Conservation (phyloP, 2,329 filamentous ascomycete genomes). For the Fusarium sambucinum region DNA sequence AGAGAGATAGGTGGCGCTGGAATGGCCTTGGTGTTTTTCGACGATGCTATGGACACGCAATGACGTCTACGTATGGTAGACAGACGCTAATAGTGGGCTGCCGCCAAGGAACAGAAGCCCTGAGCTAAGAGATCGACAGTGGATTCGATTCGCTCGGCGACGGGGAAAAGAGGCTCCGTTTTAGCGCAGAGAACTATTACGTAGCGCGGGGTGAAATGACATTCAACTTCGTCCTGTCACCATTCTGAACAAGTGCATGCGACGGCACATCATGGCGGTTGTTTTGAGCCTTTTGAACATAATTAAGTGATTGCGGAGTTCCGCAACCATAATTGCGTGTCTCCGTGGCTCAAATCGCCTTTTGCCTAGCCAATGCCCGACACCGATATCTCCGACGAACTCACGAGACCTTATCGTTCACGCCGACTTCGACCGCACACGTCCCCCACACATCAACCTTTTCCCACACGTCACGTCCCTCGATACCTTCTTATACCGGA, state of each 20-base stretch:
- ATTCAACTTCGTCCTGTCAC: not conserved
- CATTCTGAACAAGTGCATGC: not conserved
- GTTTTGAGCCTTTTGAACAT: not conserved
- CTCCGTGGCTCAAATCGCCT: not conserved
- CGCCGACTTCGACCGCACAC: not conserved
- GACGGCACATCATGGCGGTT: not conserved
- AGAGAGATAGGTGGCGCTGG: conserved; percentile 14
- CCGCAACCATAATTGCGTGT: too few species aligned
- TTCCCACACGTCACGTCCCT: not conserved
- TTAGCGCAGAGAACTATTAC: not conserved
- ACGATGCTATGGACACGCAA: conserved; percentile 29
- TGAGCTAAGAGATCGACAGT: conserved; percentile 1
- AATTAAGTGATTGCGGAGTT: conserved; percentile 11
- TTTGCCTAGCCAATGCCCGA: not conserved
- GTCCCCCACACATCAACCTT: not conserved
- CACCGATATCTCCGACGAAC: too few species aligned
- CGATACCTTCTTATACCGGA: not conserved
- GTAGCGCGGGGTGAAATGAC: conserved; percentile 15
- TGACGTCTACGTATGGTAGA: conserved; percentile 45
- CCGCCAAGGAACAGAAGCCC: conserved; percentile 20
- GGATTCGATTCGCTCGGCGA: conserved; percentile 15
- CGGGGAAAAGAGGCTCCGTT: conserved; percentile 37
- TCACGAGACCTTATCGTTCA: not conserved
- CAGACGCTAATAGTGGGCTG: conserved; percentile 29
- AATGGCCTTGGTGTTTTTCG: conserved; percentile 31